These are phyloP conservation scores for Cladosporium sp. DNA, from an alignment of 2,329 filamentous ascomycete genomes.

Conservation along the genomic window DNA sequence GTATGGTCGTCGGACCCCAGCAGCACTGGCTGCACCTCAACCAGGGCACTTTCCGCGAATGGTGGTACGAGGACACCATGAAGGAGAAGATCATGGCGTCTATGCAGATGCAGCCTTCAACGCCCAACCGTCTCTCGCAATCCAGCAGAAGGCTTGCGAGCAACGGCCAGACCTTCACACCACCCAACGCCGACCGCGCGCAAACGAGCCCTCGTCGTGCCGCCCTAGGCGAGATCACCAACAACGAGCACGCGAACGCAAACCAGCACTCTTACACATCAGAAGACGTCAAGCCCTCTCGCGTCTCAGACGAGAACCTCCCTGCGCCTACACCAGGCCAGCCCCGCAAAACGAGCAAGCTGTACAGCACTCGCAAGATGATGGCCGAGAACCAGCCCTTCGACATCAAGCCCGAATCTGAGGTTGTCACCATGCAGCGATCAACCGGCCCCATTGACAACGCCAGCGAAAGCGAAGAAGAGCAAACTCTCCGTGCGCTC, in stretches of 20 bases:
- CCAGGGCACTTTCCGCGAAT: conserved; percentile 94
- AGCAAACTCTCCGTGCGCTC: conserved; percentile 73
- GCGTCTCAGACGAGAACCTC: conserved; percentile 80
- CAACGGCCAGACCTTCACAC: conserved; percentile 70
- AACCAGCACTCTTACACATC: conserved; percentile 18
- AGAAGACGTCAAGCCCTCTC: conserved; percentile 36
- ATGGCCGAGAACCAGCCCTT: conserved; percentile 40
- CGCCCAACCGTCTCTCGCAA: conserved; percentile 48
- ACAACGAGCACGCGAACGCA: conserved; percentile 58
- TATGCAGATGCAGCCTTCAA: conserved; percentile 44
- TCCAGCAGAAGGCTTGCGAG: conserved; percentile 48
- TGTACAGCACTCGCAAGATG: conserved; percentile 62
- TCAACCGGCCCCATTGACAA: conserved; percentile 48
- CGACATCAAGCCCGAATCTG: conserved; percentile 50
- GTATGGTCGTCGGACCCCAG: conserved; percentile 97
- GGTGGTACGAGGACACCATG: conserved; percentile 77
- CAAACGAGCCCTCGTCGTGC: conserved; percentile 52
- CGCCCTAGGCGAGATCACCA: conserved; percentile 89
- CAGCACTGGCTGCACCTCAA: conserved; percentile 99
- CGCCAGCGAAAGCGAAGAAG: conserved; percentile 73
- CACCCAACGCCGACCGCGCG: conserved; percentile 70
- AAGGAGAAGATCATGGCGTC: conserved; percentile 70
- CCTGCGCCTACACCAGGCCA: conserved; percentile 94
- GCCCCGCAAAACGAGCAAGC: conserved; percentile 78
- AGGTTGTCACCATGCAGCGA: conserved; percentile 55